Evolutionary conservation across 2,329 filamentous ascomycete species (phyloP).

Genomic region (Alternaria conjuncta): DNA sequence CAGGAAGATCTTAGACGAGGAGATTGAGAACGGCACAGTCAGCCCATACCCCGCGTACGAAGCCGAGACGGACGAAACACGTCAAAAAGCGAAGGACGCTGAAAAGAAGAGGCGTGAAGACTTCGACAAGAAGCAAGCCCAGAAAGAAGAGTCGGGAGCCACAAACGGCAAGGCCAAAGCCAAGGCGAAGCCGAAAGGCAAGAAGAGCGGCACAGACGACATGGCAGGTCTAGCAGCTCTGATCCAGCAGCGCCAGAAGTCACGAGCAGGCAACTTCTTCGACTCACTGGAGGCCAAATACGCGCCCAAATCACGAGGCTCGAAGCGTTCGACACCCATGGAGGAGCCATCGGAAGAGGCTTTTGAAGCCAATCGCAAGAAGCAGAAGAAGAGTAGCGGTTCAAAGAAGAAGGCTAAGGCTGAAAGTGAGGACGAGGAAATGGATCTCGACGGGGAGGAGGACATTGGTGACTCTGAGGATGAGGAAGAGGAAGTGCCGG

Average conservation of each 20-base stretch:
- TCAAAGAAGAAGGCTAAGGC: slow-evolving; percentile 28
- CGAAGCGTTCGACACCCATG: slow-evolving; percentile 51
- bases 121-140: slow-evolving; percentile 58
- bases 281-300: slow-evolving; percentile 45
- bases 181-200: slow-evolving; percentile 55
- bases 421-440: slow-evolving; percentile 28
- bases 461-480: slow-evolving; percentile 36
- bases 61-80: slow-evolving; percentile 60
- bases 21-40: slow-evolving; percentile 74
- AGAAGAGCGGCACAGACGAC: slow-evolving; percentile 39
- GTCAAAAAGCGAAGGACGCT: slow-evolving; percentile 38
- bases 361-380: slow-evolving; percentile 52
- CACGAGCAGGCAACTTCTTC: slow-evolving; percentile 45
- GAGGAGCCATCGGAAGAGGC: slow-evolving; percentile 70
- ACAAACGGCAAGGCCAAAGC: slow-evolving; percentile 36
- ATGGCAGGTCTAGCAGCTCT: slow-evolving; percentile 47
- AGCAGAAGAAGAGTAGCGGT: slow-evolving; percentile 25
- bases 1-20: slow-evolving; percentile 77
- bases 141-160: slow-evolving; percentile 64
- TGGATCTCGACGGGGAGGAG: slow-evolving; percentile 34
- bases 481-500: slow-evolving; percentile 27
- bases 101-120: slow-evolving; percentile 49
- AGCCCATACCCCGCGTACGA: slow-evolving; percentile 71
- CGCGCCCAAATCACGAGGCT: slow-evolving; percentile 50
- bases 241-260: slow-evolving; percentile 46